Evolutionary conservation across 176 grass and related monocot species (phyloP), one percentile per base, ranked within the genome.

Genomic region (Juncus effusus): DNA sequence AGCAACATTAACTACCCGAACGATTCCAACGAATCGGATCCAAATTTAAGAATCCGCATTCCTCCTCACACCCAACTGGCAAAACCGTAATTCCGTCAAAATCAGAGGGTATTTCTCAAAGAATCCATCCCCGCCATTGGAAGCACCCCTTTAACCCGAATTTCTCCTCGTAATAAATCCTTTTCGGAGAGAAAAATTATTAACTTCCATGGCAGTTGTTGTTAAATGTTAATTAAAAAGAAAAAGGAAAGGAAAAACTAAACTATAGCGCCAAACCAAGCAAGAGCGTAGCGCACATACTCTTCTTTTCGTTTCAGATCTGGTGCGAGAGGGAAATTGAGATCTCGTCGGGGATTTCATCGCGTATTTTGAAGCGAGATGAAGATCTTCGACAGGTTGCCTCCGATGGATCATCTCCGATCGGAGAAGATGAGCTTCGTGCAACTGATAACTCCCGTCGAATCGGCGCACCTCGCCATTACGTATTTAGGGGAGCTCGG

Each of bases 351-450:
- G 4, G 36, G 19, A 60, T 62, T 61, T 10, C 35, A n/a, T 62
- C 35, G 38, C 2, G 36, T n/a, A 60, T 62, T 61, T 38, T 53
- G 72, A 79, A 72, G 16, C 11, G 69, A 59, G 73, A 99, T 99
- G 95, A 83, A 78, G 86, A 61, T 93, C 60, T 83, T 99, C 72
- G 81, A 94, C 55, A 72, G 79, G 28, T 74, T 99, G 19, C 95
- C 95, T 35, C 81, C 89, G 40, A 87, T 99, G 95, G 89, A 99
- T 69, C 86, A 85, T 83, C 81, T 99, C 54, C 89, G 95, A 76
- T 99, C 95, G 11, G 95, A 99, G 76, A 81, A 85, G 78, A 94
- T 99, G 95, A 85, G 89, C 95, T 80, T 90, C 76, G 95, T 99
- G 78, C 95, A 90, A 75, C 86, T 99, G 73, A 99, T 99, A 61